A percentile compares a stretch with the other conserved stretches of the same genome.
These are phyloP conservation scores for Neoscytalidium dimidiatum DNA, from an alignment of 2,329 filamentous ascomycete genomes.

Conservation along the genomic window DNA sequence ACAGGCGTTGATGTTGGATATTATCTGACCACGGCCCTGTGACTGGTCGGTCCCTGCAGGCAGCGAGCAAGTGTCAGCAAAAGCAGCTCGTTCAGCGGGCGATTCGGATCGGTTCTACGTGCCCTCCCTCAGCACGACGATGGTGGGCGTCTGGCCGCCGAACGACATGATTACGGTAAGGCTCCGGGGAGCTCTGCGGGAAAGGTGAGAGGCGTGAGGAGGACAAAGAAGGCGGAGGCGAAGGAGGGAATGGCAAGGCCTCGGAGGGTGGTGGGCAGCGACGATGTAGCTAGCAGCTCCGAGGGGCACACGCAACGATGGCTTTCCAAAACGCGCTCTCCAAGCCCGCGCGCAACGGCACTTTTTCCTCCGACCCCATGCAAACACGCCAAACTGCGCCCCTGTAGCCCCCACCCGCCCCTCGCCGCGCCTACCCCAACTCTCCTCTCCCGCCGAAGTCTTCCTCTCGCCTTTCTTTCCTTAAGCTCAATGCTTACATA, in stretches of 20 bases:
- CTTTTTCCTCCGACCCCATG: slow-evolving; percentile 14
- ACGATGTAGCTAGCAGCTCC: slow-evolving; percentile 17
- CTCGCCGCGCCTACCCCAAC: background rate
- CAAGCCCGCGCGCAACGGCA: slow-evolving; percentile 16
- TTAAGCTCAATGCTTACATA: no score
- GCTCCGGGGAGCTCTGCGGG: slow-evolving; percentile 13
- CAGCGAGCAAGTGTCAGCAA: slow-evolving; percentile 3
- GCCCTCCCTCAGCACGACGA: slow-evolving; percentile 98
- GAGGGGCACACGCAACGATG: slow-evolving; percentile 18
- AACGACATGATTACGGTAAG: slow-evolving; percentile 71
- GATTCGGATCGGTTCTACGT: slow-evolving; percentile 40
- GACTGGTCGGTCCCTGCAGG: slow-evolving; percentile 97
- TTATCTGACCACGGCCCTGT: slow-evolving; percentile 92
- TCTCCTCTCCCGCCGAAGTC: background rate
- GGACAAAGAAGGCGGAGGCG: background rate
- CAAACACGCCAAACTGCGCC: slow-evolving; percentile 17
- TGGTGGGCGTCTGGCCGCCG: slow-evolving; percentile 95
- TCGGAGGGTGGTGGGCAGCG: background rate
- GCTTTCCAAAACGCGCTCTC: slow-evolving; percentile 19
- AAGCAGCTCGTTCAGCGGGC: background rate
- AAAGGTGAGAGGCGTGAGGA: background rate
- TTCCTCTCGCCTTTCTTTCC: no score
- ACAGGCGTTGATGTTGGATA: slow-evolving; percentile 99
- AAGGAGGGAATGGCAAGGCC: background rate
- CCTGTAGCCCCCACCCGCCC: slow-evolving; percentile 1